Base-by-base conservation (phyloP, 1,139 yeast genomes). In the Suhomyces panamericanus region DNA sequence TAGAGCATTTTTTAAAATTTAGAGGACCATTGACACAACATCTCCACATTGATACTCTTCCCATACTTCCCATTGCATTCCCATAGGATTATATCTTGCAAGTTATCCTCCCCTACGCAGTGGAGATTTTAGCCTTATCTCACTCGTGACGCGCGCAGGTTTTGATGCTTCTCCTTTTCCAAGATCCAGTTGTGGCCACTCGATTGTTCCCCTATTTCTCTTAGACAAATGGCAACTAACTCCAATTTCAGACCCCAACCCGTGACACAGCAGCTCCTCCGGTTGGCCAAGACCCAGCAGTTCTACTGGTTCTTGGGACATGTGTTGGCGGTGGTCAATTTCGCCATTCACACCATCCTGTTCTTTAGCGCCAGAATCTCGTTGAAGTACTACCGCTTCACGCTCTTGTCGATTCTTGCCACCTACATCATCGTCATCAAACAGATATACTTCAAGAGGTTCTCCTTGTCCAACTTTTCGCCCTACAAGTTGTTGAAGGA, bases 241-340 rank as follows among this genome's bases (percentile, higher is more conserved):
- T 27, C 36, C 13, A 41, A 38, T 42, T 41, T 50, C 35, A 47
- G 51, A 43, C 53, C 53, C 8, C 53, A 44, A 32, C 44, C 53
- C 3, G 48, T 35, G 10, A 32, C 47, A 3, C 49, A 47, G 27
- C 53, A 52, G 36, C 31, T 52, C 17, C 26, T 49, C 29, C 32
- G 40, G 17, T 57, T 73, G 39, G 54, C 62, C 36, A 62, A 57
- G 44, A 68, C 77, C 1, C 74, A 74, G 32, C 81, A 78, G 54
- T 76, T 78, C 54, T 77, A 75, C 53, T 78, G 83, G 83, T 78
- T 71, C 50, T 46, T 76, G 38, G 79, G 80, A 12, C 81, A 78
- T 57, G 66, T 72, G 8, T 55, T 63, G 20, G 73, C 73, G 6
- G 52, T 77, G 3, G 44, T 64, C 20, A 70, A 64, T 50, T 73